Evolutionary conservation across 352 stramenopile species (phyloP).

Genomic region (Globisporangium spinosum): DNA sequence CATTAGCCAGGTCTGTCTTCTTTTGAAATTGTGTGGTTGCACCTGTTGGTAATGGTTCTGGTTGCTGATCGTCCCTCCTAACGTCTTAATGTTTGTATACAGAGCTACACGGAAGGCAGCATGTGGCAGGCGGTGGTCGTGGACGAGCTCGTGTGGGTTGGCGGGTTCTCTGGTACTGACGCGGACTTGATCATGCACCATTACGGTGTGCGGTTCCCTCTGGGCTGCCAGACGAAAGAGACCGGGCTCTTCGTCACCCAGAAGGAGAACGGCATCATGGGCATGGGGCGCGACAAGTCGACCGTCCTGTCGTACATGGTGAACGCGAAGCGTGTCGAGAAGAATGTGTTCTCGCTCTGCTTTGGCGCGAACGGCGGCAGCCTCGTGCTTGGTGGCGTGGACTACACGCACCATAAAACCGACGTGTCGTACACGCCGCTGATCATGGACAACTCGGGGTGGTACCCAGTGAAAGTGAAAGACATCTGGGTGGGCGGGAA

Average conservation of each 20-base stretch:
- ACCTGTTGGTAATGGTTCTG: neutral
- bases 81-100: neutral
- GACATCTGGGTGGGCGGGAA: constrained; percentile 58
- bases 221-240: constrained; percentile 81
- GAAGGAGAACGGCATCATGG: constrained; percentile 90
- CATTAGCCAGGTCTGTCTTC: constrained; percentile 55
- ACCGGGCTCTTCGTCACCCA: constrained; percentile 85
- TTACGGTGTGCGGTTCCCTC: constrained; percentile 69
- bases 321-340: constrained; percentile 38
- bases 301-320: constrained; percentile 78
- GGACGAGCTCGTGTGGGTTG: constrained; percentile 78
- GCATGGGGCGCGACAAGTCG: constrained; percentile 56
- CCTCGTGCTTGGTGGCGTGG: constrained; percentile 76
- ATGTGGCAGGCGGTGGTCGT: constrained; percentile 83
- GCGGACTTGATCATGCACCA: constrained; percentile 47
- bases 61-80: neutral
- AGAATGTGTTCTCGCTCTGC: constrained; percentile 82
- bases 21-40: neutral
- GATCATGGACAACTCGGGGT: constrained; percentile 40
- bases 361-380: constrained; percentile 62
- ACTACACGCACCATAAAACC: constrained; percentile 68
- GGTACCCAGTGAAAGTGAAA: constrained; percentile 83
- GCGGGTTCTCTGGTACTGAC: constrained; percentile 46
- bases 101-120: constrained; percentile 87
- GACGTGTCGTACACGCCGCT: constrained; percentile 66